These are phyloP conservation scores for Collybia sordida DNA, from an alignment of 768 basidiomycete species.

Conservation along the genomic window DNA sequence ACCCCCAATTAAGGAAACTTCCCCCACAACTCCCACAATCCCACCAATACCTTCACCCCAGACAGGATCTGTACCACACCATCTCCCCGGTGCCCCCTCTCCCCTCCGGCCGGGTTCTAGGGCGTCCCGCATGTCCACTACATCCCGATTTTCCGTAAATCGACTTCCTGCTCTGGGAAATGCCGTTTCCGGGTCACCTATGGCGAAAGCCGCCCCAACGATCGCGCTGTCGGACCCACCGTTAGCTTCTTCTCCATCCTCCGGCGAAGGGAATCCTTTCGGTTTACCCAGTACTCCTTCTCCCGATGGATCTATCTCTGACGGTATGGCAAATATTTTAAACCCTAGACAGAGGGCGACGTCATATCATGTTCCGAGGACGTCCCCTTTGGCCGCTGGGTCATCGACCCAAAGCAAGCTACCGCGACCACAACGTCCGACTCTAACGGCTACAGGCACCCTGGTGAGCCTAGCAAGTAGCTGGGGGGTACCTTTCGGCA, in stretches of 20 bases:
- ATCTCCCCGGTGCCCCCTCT: conserved; percentile 40
- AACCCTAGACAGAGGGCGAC: conserved; percentile 53
- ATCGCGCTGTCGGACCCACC: conserved; percentile 64
- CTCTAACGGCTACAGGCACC: conserved; percentile 47
- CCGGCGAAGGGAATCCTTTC: conserved; percentile 40
- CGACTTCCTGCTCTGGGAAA: conserved; percentile 61
- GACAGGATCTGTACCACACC: conserved; percentile 34
- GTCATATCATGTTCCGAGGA: conserved; percentile 56
- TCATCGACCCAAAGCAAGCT: conserved; percentile 24
- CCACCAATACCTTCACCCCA: conserved; percentile 36
- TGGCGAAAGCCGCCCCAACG: conserved; percentile 62
- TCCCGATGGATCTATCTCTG: conserved; percentile 60
- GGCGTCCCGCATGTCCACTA: conserved; percentile 65
- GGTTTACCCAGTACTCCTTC: conserved; percentile 48
- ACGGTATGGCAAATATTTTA: conserved; percentile 52
- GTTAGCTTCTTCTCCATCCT: conserved; percentile 40
- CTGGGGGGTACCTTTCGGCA: conserved; percentile 66
- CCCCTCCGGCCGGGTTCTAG: conserved; percentile 74
- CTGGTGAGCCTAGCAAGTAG: conserved; percentile 60
- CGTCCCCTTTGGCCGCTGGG: conserved; percentile 44
- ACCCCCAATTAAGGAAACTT: conserved; percentile 29
- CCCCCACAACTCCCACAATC: conserved; percentile 30
- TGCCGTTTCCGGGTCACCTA: conserved; percentile 39
- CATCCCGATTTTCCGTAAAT: conserved; percentile 66
- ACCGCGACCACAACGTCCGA: conserved; percentile 25